Evolutionary conservation across 345 rosid genomes (phyloP).

Genomic region (Eucalyptus erythrocorys): DNA sequence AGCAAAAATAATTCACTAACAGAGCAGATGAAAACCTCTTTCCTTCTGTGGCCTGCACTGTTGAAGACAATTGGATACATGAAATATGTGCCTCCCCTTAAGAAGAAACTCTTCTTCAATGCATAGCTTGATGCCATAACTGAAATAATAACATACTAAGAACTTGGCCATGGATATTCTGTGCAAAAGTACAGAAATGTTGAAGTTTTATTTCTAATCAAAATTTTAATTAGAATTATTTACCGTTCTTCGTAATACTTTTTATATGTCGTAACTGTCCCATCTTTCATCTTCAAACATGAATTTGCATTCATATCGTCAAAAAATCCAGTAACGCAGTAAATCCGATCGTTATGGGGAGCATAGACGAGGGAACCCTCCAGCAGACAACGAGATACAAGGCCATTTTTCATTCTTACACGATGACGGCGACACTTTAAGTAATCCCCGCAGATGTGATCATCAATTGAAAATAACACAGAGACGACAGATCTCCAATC

Average conservation of each 20-base stretch:
- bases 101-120: constrained; percentile 29
- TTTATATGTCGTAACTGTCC: constrained; percentile 28
- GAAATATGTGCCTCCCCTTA: constrained; percentile 46
- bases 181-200: background rate
- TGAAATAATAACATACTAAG: constrained; percentile 5
- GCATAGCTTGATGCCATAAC: constrained; percentile 37
- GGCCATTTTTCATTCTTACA: constrained; percentile 40
- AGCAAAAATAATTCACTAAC: background rate
- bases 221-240: background rate
- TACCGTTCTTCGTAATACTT: constrained; percentile 46
- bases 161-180: background rate
- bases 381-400: constrained; percentile 33
- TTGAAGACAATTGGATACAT: constrained; percentile 34
- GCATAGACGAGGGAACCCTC: constrained; percentile 58
- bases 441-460: constrained; percentile 14
- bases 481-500: constrained; percentile 52
- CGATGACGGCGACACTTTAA: constrained; percentile 1
- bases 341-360: constrained; percentile 56
- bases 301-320: constrained; percentile 47
- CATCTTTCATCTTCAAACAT: constrained; percentile 21
- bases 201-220: background rate
- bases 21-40: constrained; percentile 31
- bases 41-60: constrained; percentile 28
- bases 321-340: constrained; percentile 37
- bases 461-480: constrained; percentile 8